Evolutionary conservation across 768 basidiomycete species (phyloP).

Genomic region (Pleurotus tuber-regium): DNA sequence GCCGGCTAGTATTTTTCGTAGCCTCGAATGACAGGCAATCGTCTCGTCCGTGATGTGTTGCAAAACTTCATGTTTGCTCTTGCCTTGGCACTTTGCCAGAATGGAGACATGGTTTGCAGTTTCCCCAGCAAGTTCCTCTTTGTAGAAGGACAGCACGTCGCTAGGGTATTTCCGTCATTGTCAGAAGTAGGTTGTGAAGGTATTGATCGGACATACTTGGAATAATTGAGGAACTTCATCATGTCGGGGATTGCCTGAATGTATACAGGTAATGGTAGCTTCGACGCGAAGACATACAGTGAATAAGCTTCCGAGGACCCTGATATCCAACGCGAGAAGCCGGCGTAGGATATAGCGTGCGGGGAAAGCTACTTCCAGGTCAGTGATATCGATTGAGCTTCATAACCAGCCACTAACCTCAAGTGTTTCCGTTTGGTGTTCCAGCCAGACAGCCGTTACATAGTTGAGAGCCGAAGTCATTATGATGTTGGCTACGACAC

Average conservation of each 20-base stretch:
- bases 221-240: conserved; percentile 11
- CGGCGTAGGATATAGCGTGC: background rate
- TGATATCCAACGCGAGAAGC: conserved; percentile 7
- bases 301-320: conserved; percentile 7
- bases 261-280: background rate
- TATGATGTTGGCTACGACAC: background rate
- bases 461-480: conserved; percentile 1
- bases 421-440: background rate
- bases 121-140: conserved; percentile 10
- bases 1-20: background rate
- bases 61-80: conserved; percentile 9
- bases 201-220: background rate
- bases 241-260: conserved; percentile 14
- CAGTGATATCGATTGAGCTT: background rate
- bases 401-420: background rate
- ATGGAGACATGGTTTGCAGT: conserved; percentile 11
- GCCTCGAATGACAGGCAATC: background rate
- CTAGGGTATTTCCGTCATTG: background rate
- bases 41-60: conserved; percentile 2
- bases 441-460: conserved; percentile 1
- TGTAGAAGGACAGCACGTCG: conserved; percentile 14
- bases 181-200: background rate
- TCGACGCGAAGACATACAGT: background rate
- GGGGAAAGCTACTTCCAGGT: background rate
- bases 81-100: conserved; percentile 8